Percentiles rank a stretch among this genome's conserved stretches.
Evolutionary conservation across 805 yeast genomes (phyloP).

Genomic region (Wickerhamomyces queroliae): DNA sequence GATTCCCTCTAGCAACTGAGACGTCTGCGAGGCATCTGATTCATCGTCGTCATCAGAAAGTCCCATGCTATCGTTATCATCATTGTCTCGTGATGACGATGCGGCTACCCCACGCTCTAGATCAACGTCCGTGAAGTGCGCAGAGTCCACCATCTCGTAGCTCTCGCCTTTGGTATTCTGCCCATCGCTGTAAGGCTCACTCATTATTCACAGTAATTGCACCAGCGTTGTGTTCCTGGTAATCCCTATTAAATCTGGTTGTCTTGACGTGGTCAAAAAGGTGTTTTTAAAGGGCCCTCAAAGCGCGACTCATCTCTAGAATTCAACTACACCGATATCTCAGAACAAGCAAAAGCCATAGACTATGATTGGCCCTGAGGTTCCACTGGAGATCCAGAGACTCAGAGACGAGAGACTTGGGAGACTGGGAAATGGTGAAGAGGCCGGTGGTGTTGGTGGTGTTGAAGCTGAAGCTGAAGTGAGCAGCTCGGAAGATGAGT

Average conservation of each 20-base stretch:
- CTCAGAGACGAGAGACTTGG: background rate
- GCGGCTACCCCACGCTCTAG: background rate
- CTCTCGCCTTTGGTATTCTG: background rate
- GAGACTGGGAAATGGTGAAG: background rate
- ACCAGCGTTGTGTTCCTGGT: too few relatives aligned
- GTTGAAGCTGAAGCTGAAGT: background rate
- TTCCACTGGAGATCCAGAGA: background rate
- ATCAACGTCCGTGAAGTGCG: background rate
- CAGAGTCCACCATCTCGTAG: background rate
- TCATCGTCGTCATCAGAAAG: too few relatives aligned
- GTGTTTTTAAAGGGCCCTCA: background rate
- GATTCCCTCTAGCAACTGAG: background rate
- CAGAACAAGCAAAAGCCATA: background rate
- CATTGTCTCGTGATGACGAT: background rate
- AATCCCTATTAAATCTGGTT: too few relatives aligned
- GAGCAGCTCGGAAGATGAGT: background rate
- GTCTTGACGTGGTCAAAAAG: too few relatives aligned
- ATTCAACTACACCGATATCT: background rate
- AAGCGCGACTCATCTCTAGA: background rate
- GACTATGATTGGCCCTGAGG: slow-evolving; percentile 1
- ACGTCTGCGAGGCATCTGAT: background rate
- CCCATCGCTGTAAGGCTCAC: background rate
- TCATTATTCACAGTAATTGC: too few relatives aligned
- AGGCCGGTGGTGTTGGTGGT: background rate
- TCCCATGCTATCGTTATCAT: too few relatives aligned